A percentile compares a stretch with the other conserved stretches of the same genome.
These are phyloP conservation scores for Malus fusca DNA, from an alignment of 306 rosid species.

Conservation along the genomic window DNA sequence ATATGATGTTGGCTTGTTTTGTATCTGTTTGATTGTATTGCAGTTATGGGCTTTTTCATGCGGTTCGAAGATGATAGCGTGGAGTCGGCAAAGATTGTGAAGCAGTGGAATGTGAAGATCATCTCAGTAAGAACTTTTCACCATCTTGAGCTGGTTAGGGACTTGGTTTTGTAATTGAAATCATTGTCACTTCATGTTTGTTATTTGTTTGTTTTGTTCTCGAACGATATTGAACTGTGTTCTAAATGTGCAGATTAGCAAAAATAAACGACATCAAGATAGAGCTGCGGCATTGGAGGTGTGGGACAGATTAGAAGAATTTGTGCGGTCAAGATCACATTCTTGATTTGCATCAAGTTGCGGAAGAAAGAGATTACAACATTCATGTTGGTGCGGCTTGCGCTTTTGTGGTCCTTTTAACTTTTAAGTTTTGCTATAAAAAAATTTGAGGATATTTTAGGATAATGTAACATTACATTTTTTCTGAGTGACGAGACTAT, in stretches of 20 bases:
- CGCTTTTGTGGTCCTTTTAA: background rate
- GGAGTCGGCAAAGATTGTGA: slow-evolving; percentile 81
- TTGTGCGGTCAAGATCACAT: slow-evolving; percentile 85
- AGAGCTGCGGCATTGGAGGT: slow-evolving; percentile 98
- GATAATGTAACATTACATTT: background rate
- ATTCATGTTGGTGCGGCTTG: background rate
- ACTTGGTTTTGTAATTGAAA: background rate
- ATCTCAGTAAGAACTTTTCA: slow-evolving; percentile 53
- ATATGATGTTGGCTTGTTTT: background rate
- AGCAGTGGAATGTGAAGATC: slow-evolving; percentile 99
- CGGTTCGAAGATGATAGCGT: slow-evolving; percentile 79
- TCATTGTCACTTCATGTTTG: background rate
- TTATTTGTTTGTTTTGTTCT: background rate
- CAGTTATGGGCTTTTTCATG: slow-evolving; percentile 59
- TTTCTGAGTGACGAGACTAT: background rate
- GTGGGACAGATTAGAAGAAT: slow-evolving; percentile 96
- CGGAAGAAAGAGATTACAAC: slow-evolving; percentile 1
- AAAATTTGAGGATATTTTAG: background rate
- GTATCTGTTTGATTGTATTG: background rate
- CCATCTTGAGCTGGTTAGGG: background rate
- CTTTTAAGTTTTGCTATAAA: background rate
- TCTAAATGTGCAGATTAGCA: slow-evolving; percentile 65
- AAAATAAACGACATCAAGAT: slow-evolving; percentile 96
- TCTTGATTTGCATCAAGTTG: slow-evolving; percentile 40
- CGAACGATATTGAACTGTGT: background rate